Base-by-base conservation (phyloP, 2,329 filamentous ascomycete genomes). In the Epichloe sylvatica region DNA sequence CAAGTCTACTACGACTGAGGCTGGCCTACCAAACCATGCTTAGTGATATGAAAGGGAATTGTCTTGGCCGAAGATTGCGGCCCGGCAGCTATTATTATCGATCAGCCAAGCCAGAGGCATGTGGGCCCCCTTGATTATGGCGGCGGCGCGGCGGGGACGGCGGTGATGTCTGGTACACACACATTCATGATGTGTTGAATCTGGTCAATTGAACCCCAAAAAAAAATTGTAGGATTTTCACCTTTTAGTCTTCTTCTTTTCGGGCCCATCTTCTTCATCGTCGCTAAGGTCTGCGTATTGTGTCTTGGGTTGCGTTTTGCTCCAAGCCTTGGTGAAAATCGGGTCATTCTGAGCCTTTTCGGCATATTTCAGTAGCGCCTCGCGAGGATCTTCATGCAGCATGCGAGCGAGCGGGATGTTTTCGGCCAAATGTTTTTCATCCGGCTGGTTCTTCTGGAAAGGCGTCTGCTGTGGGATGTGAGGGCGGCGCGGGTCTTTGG, bases 301-400 rank as follows among this genome's bases (percentile, higher is more conserved):
- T 25, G 90, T 88, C 57, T 90, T 83, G 0, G 92, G 92, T 69
- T 97, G 91, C 37, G 89, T 97, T 58, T 84, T 77, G 62, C 84
- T 85, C 86, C 89, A 98, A 15, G 90, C 92, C 57, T 86, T 87
- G 33, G 92, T 98, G 62, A 97, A 98, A 59, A 95, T 76, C 0
- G 90, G 91, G 63, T 97, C 90, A 63, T 87, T 91, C 67, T 94
- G 81, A 12, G 90, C 89, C 62, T 94, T 83, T 49, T 94, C 87
- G 37, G 89, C 91, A 72, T 97, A 98, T 70, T 94, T 96, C 52
- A 98, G 70, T 61, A 98, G 70, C 43, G 92, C 92, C 67, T 95
- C 92, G 55, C 92, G 75, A 0, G 92, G 92, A 70, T 98, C 92
- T 65, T 98, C 92, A 66, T 98, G 90, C 45, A 94, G 76, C 87